Conservation (phyloP, 768 basidiomycete genomes). For the Mrakia frigida region DNA sequence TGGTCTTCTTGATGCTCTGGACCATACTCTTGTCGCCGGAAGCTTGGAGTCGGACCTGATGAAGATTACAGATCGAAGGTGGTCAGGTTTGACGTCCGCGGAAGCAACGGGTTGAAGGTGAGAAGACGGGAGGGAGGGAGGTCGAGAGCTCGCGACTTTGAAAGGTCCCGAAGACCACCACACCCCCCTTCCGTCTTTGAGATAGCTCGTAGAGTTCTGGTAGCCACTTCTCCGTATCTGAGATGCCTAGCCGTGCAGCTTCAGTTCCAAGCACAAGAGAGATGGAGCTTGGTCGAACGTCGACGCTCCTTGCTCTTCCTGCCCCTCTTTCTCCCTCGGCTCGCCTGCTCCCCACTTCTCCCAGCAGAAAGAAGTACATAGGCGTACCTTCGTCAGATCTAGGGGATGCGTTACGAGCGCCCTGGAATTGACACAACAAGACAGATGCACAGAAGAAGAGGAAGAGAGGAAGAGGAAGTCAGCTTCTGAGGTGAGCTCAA, state of each 20-base stretch:
- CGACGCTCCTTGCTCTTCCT: too few species aligned
- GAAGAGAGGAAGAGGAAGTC: background rate
- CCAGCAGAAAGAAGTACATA: background rate
- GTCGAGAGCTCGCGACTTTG: too few species aligned
- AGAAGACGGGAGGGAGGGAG: background rate
- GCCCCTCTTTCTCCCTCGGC: background rate
- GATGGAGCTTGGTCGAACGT: too few species aligned
- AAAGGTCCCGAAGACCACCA: too few species aligned
- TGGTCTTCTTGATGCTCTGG: constrained; percentile 72
- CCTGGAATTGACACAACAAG: background rate
- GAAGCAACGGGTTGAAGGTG: background rate
- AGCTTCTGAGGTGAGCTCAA: background rate
- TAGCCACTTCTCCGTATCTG: too few species aligned
- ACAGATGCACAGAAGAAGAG: too few species aligned
- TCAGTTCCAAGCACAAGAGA: too few species aligned
- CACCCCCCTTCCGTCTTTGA: too few species aligned
- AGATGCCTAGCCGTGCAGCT: too few species aligned
- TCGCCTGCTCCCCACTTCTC: background rate
- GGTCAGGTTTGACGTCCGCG: too few species aligned
- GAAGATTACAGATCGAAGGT: background rate
- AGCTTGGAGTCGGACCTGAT: constrained; percentile 64
- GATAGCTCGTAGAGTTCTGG: too few species aligned
- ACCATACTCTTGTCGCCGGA: constrained; percentile 90
- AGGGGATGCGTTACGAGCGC: background rate
- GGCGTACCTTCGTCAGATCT: background rate